A percentile compares a stretch with the other conserved stretches of the same genome.
These are phyloP conservation scores for Porcisia hertigi DNA, from an alignment of 208 protist species.

Conservation along the genomic window DNA sequence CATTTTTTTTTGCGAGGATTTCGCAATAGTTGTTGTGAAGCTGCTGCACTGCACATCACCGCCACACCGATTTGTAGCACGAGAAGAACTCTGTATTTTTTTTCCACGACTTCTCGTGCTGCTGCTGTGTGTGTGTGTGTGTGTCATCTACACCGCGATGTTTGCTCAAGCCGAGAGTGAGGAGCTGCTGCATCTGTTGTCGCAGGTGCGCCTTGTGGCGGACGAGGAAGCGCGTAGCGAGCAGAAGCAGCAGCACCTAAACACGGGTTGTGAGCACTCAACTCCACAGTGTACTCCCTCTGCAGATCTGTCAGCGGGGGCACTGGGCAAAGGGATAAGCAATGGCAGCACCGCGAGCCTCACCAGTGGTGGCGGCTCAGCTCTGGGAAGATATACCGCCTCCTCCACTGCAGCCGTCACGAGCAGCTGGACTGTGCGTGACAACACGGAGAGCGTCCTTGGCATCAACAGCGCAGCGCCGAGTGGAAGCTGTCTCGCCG, in stretches of 20 bases:
- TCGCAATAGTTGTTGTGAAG: no score
- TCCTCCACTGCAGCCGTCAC: slow-evolving; percentile 22
- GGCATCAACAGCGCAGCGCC: background rate
- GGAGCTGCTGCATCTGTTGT: slow-evolving; percentile 36
- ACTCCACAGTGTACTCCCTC: background rate
- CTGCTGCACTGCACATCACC: no score
- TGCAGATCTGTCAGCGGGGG: background rate
- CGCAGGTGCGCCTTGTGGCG: slow-evolving; percentile 25
- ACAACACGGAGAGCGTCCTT: slow-evolving; percentile 8
- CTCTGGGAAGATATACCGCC: slow-evolving; percentile 20
- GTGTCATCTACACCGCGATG: slow-evolving; percentile 20
- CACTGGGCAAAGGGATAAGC: background rate
- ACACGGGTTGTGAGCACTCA: background rate
- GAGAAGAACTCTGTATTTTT: no score
- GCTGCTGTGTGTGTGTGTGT: background rate
- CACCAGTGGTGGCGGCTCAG: slow-evolving; percentile 2
- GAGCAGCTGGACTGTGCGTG: slow-evolving; percentile 25
- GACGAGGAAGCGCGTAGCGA: slow-evolving; percentile 21
- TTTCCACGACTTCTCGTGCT: no score
- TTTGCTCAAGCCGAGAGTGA: slow-evolving; percentile 30
- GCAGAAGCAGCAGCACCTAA: background rate
- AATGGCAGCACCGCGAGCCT: slow-evolving; percentile 3
- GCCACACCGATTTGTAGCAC: no score
- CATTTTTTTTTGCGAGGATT: no score
- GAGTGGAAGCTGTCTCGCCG: background rate